Evolutionary conservation across 306 rosid genomes (phyloP).

Genomic region (Cucurbita argyrosperma): DNA sequence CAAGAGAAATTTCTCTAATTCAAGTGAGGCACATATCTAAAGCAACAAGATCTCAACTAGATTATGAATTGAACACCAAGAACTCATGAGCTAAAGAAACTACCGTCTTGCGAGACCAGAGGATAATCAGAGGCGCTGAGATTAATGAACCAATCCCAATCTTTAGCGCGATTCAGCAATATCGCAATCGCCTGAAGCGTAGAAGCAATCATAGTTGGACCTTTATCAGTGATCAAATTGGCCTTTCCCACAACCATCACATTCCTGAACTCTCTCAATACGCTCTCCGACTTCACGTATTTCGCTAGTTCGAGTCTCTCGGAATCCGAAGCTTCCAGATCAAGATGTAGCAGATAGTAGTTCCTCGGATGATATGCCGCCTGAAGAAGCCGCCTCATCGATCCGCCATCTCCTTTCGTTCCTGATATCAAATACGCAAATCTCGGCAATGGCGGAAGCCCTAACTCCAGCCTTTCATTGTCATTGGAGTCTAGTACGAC

Average conservation of each 20-base stretch:
- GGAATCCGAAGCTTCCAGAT: conserved; percentile 63
- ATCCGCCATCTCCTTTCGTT: conserved; percentile 43
- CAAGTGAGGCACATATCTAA: neutral
- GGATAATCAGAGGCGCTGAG: conserved; percentile 92
- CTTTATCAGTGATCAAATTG: conserved; percentile 61
- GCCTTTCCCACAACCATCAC: conserved; percentile 74
- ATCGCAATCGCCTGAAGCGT: conserved; percentile 65
- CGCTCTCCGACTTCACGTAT: conserved; percentile 36
- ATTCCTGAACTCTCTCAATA: conserved; percentile 39
- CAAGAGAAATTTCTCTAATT: neutral
- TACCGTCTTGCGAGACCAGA: conserved; percentile 77
- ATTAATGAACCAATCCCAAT: conserved; percentile 93
- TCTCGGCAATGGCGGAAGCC: conserved; percentile 46
- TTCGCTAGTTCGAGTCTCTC: conserved; percentile 72
- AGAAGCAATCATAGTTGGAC: conserved; percentile 63
- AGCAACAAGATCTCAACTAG: neutral
- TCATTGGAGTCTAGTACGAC: neutral
- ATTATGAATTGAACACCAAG: neutral
- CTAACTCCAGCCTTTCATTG: conserved; percentile 4
- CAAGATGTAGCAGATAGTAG: conserved; percentile 67
- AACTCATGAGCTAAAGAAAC: neutral
- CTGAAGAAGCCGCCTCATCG: conserved; percentile 51
- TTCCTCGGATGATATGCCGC: conserved; percentile 78
- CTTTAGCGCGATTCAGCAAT: conserved; percentile 39
- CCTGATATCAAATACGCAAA: conserved; percentile 63